phyloP scores from a whole-genome alignment of 768 basidiomycete genomes.

The Paxillus involutus region DNA sequence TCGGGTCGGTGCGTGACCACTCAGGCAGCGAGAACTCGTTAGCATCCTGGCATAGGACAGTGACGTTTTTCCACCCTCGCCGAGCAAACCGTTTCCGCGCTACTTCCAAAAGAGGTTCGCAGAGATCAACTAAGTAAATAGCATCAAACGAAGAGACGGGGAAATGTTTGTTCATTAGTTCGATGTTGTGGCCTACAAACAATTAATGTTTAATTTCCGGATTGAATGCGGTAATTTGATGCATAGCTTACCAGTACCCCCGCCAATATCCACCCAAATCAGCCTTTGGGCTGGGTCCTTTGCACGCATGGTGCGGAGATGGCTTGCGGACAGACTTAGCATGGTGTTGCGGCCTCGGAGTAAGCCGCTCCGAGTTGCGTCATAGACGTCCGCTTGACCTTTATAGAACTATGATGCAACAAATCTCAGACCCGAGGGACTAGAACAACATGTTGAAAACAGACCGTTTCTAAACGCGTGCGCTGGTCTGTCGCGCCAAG shows the following conservation, averaged over 20 bases:
- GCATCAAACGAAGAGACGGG: slow-evolving; percentile 61
- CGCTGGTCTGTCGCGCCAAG: slow-evolving; percentile 41
- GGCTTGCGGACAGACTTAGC: slow-evolving; percentile 64
- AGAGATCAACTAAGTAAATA: slow-evolving; percentile 73
- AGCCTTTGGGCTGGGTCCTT: slow-evolving; percentile 44
- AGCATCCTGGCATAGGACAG: slow-evolving; percentile 72
- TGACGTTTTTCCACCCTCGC: slow-evolving; percentile 73
- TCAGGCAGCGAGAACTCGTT: slow-evolving; percentile 64
- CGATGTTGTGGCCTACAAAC: slow-evolving; percentile 59
- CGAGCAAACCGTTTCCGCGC: slow-evolving; percentile 65
- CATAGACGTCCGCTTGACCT: slow-evolving; percentile 73
- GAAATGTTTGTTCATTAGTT: slow-evolving; percentile 65
- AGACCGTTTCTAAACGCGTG: slow-evolving; percentile 44
- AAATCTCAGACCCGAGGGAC: neutral
- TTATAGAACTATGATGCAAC: slow-evolving; percentile 50
- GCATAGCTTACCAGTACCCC: slow-evolving; percentile 54
- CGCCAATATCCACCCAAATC: slow-evolving; percentile 80
- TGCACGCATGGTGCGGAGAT: slow-evolving; percentile 49
- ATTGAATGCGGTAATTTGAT: neutral
- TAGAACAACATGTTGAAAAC: neutral
- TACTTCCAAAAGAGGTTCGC: slow-evolving; percentile 67
- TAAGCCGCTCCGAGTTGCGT: slow-evolving; percentile 58
- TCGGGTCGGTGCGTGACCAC: slow-evolving; percentile 48
- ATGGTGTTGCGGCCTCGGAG: slow-evolving; percentile 73
- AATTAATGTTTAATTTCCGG: slow-evolving; percentile 3